A percentile compares a stretch with the other conserved stretches of the same genome.
Conservation (phyloP, 1,139 yeast genomes). For the Blastobotrys indianensis region DNA sequence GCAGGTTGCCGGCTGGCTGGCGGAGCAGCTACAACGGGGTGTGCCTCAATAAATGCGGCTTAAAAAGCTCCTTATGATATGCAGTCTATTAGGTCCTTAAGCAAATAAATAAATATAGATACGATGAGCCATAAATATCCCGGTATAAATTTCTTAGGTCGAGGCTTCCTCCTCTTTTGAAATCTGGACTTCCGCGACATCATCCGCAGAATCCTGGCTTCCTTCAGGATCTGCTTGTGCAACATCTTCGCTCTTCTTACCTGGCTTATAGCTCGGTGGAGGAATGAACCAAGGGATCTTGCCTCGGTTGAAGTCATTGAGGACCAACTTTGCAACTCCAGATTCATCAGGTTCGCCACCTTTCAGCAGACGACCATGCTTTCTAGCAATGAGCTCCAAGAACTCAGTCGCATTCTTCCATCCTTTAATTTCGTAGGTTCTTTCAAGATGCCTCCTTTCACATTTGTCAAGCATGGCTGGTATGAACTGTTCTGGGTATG, state of each 20-base stretch:
- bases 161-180: too few relatives aligned
- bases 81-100: too few relatives aligned
- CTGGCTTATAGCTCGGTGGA: conserved; percentile 50
- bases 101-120: too few relatives aligned
- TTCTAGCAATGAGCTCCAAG: conserved; percentile 84
- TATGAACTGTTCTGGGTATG: conserved; percentile 91
- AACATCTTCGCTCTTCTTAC: conserved; percentile 33
- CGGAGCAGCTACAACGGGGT: too few relatives aligned
- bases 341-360: conserved; percentile 98
- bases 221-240: conserved; percentile 23
- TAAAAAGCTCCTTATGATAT: too few relatives aligned
- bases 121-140: too few relatives aligned
- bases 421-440: conserved; percentile 91
- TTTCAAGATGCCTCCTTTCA: conserved; percentile 83
- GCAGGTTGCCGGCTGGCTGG: too few relatives aligned
- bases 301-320: conserved; percentile 94
- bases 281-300: conserved; percentile 97
- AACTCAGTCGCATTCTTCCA: conserved; percentile 85
- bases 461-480: conserved; percentile 83
- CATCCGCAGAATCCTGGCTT: conserved; percentile 22
- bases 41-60: too few relatives aligned
- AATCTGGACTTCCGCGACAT: conserved; percentile 3
- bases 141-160: too few relatives aligned
- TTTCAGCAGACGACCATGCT: conserved; percentile 84
- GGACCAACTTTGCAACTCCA: conserved; percentile 83